phyloP scores from a whole-genome alignment of 2,329 filamentous ascomycete species.

The Xylaria sp. region DNA sequence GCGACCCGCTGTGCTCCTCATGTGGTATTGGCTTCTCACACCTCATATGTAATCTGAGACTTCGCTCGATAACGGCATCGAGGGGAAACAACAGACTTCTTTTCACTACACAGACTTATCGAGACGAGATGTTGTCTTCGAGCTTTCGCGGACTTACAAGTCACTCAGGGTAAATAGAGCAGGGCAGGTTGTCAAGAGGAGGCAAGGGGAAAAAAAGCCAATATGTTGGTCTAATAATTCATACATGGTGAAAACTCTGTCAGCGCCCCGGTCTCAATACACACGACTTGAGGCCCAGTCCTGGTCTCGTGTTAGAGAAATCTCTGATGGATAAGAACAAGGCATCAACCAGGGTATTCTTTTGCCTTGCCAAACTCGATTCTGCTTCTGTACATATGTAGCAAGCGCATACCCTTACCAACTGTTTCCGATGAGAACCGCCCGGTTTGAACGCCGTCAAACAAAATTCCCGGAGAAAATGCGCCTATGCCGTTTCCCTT shows the following conservation, averaged over 20 bases:
- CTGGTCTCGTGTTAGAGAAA: constrained; percentile 19
- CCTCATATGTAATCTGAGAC: no score
- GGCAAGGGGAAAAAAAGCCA: constrained; percentile 24
- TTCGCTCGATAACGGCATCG: no score
- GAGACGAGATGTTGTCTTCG: background rate
- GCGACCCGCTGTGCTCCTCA: background rate
- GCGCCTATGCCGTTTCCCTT: constrained; percentile 26
- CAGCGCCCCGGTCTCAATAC: constrained; percentile 22
- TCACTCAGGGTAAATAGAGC: background rate
- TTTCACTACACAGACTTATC: no score
- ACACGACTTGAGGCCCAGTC: constrained; percentile 19
- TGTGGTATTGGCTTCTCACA: no score
- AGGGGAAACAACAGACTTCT: no score
- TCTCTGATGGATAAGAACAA: constrained; percentile 32
- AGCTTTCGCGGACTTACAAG: constrained; percentile 19
- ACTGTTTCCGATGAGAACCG: constrained; percentile 34
- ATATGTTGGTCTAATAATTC: constrained; percentile 37
- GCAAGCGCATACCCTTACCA: constrained; percentile 42
- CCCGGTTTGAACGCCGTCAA: constrained; percentile 36
- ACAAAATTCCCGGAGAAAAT: constrained; percentile 24
- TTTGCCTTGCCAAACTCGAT: constrained; percentile 39
- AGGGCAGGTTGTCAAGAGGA: constrained; percentile 23
- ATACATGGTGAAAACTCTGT: constrained; percentile 30
- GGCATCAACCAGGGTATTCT: constrained; percentile 43
- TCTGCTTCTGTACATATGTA: constrained; percentile 47